Evolutionary conservation across 2,329 filamentous ascomycete species (phyloP), one percentile per base, ranked within the genome.

Genomic region (Colletotrichum siamense): DNA sequence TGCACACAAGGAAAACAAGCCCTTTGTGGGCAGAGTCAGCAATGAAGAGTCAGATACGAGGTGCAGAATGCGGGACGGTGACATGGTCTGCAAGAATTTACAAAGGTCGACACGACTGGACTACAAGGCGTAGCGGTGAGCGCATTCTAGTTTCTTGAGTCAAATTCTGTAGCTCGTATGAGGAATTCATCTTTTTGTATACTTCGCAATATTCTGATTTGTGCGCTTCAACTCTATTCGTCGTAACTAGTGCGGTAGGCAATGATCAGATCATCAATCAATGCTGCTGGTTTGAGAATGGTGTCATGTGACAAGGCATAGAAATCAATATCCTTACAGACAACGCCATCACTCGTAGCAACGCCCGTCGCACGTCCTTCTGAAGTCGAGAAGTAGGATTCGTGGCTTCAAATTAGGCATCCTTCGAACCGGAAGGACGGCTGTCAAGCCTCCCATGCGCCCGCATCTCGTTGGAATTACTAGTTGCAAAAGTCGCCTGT

Each of bases 261-360:
- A 22, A 3, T 22, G 3, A 1, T 22, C n/a, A 22, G 0, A 1
- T 22, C n/a, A 22, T 22, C n/a, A 13, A 13, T 13, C 0, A 8
- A 13, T 52, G 44, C 10, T 22, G 18, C 39, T 49, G 44, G 6
- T 13, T 52, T 52, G 44, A 22, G 12, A 52, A 1, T 24, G 5
- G 10, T 52, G 10, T 22, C 44, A 52, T 8, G n/a, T 52, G 44
- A 52, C 44, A 13, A 22, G 10, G 44, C 6, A 13, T 49, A 13
- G 18, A 22, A 12, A 22, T 22, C 44, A 7, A 22, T 5, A 22
- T 49, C 6, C 44, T 13, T 49, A 8, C 10, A 52, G 10, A 0
- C 3, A 52, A 52, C 3, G n/a, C n/a, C 44, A 22, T 22, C n/a
- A 13, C 44, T 22, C 10, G 3, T 52, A 52, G 44, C 10, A 24